Percentiles rank a stretch among this genome's conserved stretches.
phyloP scores from a whole-genome alignment of 768 basidiomycete species.

The Suillus spraguei region DNA sequence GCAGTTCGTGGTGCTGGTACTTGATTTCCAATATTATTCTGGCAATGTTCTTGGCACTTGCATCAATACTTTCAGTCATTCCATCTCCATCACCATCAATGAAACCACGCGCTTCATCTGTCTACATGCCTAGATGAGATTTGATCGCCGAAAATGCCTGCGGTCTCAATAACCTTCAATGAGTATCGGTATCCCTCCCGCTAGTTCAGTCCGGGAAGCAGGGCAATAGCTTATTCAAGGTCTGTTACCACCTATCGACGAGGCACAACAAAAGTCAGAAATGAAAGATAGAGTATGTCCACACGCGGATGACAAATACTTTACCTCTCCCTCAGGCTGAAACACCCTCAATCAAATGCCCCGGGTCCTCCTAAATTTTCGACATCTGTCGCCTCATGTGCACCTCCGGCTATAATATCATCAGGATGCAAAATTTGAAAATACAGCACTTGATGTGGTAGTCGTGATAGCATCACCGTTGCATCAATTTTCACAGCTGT shows the following conservation, averaged over 20 bases:
- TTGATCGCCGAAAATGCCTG: neutral
- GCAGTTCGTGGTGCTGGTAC: neutral
- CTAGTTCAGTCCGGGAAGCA: neutral
- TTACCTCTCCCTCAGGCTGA: neutral
- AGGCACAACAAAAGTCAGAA: neutral
- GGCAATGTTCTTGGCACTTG: neutral
- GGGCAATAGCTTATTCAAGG: neutral
- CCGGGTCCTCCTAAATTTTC: neutral
- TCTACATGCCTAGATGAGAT: neutral
- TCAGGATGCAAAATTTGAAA: neutral
- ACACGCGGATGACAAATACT: neutral
- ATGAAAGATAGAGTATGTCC: neutral
- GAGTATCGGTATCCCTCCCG: neutral
- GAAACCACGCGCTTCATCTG: neutral
- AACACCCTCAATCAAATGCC: neutral
- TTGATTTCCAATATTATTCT: neutral
- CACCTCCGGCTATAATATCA: neutral
- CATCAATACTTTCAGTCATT: neutral
- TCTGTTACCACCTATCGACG: neutral
- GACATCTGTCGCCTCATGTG: neutral
- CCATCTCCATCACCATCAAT: neutral
- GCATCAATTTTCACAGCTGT: neutral
- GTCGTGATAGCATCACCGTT: neutral
- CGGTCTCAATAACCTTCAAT: neutral
- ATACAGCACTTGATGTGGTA: neutral